Conservation (phyloP, 345 rosid genomes). For the Populus nigra region DNA sequence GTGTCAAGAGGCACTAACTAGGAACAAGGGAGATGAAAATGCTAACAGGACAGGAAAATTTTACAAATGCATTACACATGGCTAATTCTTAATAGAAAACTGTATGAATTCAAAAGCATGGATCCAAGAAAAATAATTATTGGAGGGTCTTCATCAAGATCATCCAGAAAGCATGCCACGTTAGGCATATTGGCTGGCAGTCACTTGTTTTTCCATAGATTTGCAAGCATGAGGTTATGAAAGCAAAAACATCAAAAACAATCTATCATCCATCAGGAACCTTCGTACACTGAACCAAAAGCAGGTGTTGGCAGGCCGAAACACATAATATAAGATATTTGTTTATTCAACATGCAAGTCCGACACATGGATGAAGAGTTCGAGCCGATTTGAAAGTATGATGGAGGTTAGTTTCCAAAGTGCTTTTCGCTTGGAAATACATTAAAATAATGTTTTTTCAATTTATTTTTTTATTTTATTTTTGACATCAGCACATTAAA, state of each 20-base stretch:
- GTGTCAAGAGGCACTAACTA: background rate
- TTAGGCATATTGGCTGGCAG: background rate
- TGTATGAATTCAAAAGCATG: background rate
- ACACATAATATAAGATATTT: background rate
- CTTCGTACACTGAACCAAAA: background rate
- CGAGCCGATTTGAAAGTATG: no score
- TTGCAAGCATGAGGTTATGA: background rate
- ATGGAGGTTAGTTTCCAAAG: no score
- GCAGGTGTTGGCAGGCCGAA: conserved; percentile 3
- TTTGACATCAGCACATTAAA: no score
- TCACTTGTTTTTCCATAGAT: background rate
- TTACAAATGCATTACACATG: background rate
- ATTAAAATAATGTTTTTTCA: no score
- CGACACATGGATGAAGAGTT: background rate
- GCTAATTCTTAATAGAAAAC: background rate
- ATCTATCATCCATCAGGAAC: background rate
- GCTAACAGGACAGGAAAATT: background rate
- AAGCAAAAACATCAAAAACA: background rate
- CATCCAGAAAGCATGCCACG: background rate
- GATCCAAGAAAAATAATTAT: background rate
- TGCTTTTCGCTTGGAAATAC: no score
- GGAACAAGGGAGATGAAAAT: background rate
- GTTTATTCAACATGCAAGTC: background rate
- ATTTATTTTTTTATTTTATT: no score
- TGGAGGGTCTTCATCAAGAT: background rate